Evolutionary conservation across 139 green algal genomes (phyloP), one percentile per base, ranked within the genome.

Genomic region (Coelastrella sp.): DNA sequence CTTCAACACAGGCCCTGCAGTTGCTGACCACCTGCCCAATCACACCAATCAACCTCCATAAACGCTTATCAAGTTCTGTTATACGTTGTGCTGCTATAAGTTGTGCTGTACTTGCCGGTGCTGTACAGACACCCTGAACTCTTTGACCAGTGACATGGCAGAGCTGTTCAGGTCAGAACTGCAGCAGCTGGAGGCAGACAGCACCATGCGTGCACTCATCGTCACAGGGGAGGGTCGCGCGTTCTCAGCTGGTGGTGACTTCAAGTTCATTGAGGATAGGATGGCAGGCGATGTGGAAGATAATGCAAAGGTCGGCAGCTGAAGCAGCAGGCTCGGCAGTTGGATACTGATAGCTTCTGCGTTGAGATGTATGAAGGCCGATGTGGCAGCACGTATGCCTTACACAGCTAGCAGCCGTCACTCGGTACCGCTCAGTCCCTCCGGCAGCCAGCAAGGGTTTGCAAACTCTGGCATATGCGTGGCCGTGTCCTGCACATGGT

Each of bases 81-180:
- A n/a, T n/a, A n/a, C n/a, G n/a, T n/a, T n/a, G n/a, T n/a, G n/a
- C n/a, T n/a, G n/a, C n/a, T n/a, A n/a, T n/a, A n/a, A n/a, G n/a
- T n/a, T n/a, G n/a, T n/a, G n/a, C n/a, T n/a, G n/a, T n/a, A n/a
- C n/a, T n/a, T n/a, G n/a, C n/a, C n/a, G n/a, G n/a, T n/a, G n/a
- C n/a, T n/a, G n/a, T n/a, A n/a, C 74, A 54, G 88, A 80, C 88
- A 78, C 77, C 57, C 73, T 91, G 47, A 91, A 91, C 80, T 88
- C 76, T 57, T 80, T 91, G 16, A 91, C 80, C 57, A 13, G 10
- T 3, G 80, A 83, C 54, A 91, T 91, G 88, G 80, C 80, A 47
- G 68, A 6, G 8, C 54, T 74, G 68, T 91, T 91, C 22, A 19
- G 22, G 17, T 22, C 66, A 13, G 80, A 58, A 58, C 66, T 88